Percentiles rank a stretch among this genome's conserved stretches.
Evolutionary conservation across 2,329 filamentous ascomycete genomes (phyloP).

Genomic region (Peltaster fructicola): DNA sequence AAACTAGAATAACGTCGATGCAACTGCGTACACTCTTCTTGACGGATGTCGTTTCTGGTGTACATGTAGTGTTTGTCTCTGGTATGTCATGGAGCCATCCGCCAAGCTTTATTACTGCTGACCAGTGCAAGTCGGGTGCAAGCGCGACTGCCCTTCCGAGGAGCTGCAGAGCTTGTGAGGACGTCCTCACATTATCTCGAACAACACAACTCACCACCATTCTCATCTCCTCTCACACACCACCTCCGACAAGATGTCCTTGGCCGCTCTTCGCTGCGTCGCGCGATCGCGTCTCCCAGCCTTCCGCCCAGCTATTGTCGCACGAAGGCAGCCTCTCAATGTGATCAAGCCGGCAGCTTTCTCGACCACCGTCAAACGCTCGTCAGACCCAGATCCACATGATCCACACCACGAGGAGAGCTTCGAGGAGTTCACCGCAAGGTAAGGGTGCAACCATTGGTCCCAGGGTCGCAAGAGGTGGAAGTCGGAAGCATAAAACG

Average conservation of each 20-base stretch:
- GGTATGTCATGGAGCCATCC: too few species aligned
- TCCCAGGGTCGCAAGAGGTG: too few species aligned
- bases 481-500: too few species aligned
- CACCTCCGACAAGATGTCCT: constrained; percentile 12
- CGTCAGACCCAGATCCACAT: constrained; percentile 19
- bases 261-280: constrained; percentile 13
- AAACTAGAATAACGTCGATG: too few species aligned
- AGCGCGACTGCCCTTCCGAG: too few species aligned
- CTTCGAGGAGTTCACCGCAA: constrained; percentile 95
- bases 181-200: too few species aligned
- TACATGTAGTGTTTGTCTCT: too few species aligned
- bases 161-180: too few species aligned
- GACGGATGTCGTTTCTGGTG: too few species aligned
- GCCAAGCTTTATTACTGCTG: too few species aligned
- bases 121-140: too few species aligned
- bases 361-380: constrained; percentile 32
- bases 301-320: constrained; percentile 9
- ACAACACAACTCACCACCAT: constrained; percentile 5
- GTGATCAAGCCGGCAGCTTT: constrained; percentile 21
- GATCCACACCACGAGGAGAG: constrained; percentile 76
- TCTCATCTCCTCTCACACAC: constrained; percentile 7
- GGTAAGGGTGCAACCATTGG: constrained; percentile 44
- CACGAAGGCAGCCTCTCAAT: constrained; percentile 11
- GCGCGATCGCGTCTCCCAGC: constrained; percentile 10
- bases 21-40: too few species aligned